phyloP scores from a whole-genome alignment of 768 basidiomycete species.

The Neoboletus brunneissimus region DNA sequence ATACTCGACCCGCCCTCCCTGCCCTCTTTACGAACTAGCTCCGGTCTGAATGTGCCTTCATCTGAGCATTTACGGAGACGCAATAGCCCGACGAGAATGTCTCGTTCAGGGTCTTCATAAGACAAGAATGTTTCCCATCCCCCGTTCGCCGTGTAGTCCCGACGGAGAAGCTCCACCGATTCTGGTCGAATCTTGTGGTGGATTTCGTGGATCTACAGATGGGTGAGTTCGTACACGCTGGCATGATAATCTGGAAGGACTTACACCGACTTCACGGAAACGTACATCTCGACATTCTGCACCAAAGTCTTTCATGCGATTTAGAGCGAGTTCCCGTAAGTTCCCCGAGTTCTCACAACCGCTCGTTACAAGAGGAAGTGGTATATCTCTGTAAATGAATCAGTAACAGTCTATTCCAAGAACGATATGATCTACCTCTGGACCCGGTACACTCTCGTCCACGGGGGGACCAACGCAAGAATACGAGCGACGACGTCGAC shows the following conservation, averaged over 20 bases:
- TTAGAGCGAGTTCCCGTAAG: slow-evolving; percentile 90
- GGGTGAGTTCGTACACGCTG: background rate
- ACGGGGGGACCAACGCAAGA: slow-evolving; percentile 93
- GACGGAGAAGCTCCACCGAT: slow-evolving; percentile 88
- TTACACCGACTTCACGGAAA: slow-evolving; percentile 95
- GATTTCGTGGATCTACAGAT: slow-evolving; percentile 87
- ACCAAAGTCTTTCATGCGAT: slow-evolving; percentile 99
- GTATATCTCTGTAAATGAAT: slow-evolving; percentile 73
- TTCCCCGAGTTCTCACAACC: slow-evolving; percentile 99
- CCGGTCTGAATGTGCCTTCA: slow-evolving; percentile 94
- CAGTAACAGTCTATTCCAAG: background rate
- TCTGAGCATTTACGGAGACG: slow-evolving; percentile 93
- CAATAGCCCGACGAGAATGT: slow-evolving; percentile 92
- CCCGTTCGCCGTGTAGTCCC: slow-evolving; percentile 96
- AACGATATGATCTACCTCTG: slow-evolving; percentile 60
- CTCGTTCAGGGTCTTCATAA: slow-evolving; percentile 96
- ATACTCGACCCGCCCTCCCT: slow-evolving; percentile 84
- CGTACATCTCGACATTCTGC: slow-evolving; percentile 96
- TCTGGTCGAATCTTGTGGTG: slow-evolving; percentile 97
- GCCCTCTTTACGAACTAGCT: slow-evolving; percentile 68
- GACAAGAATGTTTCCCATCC: slow-evolving; percentile 99
- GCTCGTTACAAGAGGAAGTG: slow-evolving; percentile 91
- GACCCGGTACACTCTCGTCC: slow-evolving; percentile 98
- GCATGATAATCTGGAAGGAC: slow-evolving; percentile 27
- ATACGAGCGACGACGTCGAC: slow-evolving; percentile 97